A percentile compares a stretch with the other conserved stretches of the same genome.
phyloP scores from a whole-genome alignment of 352 stramenopile species.

The Phytophthora multivora region DNA sequence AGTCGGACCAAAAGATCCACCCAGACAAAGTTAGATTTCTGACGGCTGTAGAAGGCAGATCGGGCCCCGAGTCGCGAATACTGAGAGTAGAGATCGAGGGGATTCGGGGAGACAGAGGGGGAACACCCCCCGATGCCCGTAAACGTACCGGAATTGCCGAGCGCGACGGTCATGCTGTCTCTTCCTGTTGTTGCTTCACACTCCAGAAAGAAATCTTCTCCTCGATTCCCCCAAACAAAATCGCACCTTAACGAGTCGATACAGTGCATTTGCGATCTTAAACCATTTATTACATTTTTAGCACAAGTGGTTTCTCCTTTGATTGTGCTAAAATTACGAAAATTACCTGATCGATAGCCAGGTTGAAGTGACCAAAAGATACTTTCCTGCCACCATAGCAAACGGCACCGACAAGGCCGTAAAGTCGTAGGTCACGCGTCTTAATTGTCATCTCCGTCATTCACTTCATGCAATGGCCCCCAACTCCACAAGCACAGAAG shows the following conservation, averaged over 20 bases:
- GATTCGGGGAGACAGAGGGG: conserved; percentile 2
- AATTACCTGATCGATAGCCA: conserved; percentile 6
- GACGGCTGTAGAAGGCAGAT: conserved; percentile 3
- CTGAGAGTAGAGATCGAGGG: neutral
- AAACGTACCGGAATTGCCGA: conserved; percentile 67
- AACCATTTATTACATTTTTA: conserved; percentile 19
- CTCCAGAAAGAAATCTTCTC: conserved; percentile 47
- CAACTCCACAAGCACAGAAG: neutral
- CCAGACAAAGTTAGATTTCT: conserved; percentile 34
- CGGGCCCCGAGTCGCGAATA: conserved; percentile 6
- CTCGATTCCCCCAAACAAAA: conserved; percentile 9
- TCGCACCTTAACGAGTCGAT: conserved; percentile 21
- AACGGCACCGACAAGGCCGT: no score
- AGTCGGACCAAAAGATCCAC: conserved; percentile 39
- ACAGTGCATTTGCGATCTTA: conserved; percentile 14
- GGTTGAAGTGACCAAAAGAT: conserved; percentile 31
- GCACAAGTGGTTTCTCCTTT: neutral
- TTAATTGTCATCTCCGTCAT: no score
- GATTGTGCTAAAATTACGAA: neutral
- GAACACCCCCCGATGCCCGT: neutral
- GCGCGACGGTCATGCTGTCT: conserved; percentile 51
- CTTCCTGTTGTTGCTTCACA: conserved; percentile 39
- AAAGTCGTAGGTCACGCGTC: no score
- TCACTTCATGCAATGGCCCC: neutral
- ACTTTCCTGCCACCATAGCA: no score